Percentiles rank a stretch among this genome's conserved stretches.
Evolutionary conservation across 768 basidiomycete genomes (phyloP).

Genomic region (Cyclocybe cylindracea): DNA sequence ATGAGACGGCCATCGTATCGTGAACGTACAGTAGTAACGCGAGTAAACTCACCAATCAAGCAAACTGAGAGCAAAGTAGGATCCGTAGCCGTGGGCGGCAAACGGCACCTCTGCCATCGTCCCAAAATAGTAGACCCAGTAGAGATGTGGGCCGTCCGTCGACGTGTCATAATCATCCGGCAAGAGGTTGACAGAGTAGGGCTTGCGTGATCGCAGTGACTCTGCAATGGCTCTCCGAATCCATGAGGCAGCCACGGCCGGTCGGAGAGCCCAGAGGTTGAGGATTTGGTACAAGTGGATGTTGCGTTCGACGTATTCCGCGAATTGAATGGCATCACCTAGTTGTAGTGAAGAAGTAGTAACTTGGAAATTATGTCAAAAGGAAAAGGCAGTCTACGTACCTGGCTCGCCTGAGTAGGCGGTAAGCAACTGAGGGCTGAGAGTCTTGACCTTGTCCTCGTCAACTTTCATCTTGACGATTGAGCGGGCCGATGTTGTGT

Average conservation of each 20-base stretch:
- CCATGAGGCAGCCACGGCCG: constrained; percentile 92
- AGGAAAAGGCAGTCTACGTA: constrained; percentile 26
- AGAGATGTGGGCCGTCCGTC: constrained; percentile 70
- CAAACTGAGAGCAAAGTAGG: constrained; percentile 90
- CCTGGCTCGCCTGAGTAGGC: constrained; percentile 94
- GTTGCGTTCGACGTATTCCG: constrained; percentile 95
- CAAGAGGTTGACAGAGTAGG: constrained; percentile 91
- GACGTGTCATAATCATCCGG: constrained; percentile 92
- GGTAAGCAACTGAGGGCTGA: constrained; percentile 93
- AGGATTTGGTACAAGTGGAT: constrained; percentile 95
- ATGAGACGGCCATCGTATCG: not conserved
- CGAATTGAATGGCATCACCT: constrained; percentile 97
- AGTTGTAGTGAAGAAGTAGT: not conserved
- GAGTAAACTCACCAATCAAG: constrained; percentile 72
- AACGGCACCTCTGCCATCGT: constrained; percentile 89
- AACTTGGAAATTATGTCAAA: too few relatives aligned
- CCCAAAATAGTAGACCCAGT: constrained; percentile 97
- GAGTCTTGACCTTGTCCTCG: constrained; percentile 93
- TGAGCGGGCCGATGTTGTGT: constrained; percentile 85
- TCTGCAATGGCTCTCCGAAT: constrained; percentile 89
- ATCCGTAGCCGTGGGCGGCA: constrained; percentile 93
- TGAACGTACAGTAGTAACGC: not conserved
- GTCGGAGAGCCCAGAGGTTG: constrained; percentile 86
- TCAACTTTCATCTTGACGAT: constrained; percentile 98
- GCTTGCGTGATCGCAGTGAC: constrained; percentile 82